Percentiles rank a stretch among this genome's conserved stretches.
Evolutionary conservation across 176 grass and related monocot species (phyloP).

Genomic region (Paspalum notatum): DNA sequence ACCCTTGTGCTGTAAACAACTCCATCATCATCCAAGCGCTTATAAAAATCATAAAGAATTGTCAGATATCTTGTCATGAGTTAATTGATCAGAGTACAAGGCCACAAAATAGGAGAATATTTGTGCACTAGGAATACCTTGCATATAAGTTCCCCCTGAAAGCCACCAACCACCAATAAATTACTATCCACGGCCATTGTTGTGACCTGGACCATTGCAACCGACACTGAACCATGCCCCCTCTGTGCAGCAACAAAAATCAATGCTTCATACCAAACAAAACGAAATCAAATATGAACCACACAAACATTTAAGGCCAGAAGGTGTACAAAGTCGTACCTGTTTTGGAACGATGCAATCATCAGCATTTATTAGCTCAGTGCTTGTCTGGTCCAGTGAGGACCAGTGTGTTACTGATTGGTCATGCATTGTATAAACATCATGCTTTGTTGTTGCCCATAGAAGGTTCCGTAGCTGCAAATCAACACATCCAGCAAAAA

Average conservation of each 20-base stretch:
- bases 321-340: slow-evolving; percentile 41
- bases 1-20: slow-evolving; percentile 84
- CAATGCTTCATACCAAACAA: slow-evolving; percentile 24
- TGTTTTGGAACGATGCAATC: slow-evolving; percentile 69
- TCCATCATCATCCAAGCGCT: slow-evolving; percentile 77
- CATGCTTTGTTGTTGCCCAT: slow-evolving; percentile 96
- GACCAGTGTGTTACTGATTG: slow-evolving; percentile 88
- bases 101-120: not conserved
- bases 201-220: slow-evolving; percentile 90
- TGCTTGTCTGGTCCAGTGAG: slow-evolving; percentile 63
- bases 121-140: slow-evolving; percentile 57
- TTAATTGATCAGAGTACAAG: slow-evolving; percentile 6
- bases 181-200: slow-evolving; percentile 76
- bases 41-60: slow-evolving; percentile 17
- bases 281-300: slow-evolving; percentile 23
- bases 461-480: slow-evolving; percentile 87
- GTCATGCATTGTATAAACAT: slow-evolving; percentile 86
- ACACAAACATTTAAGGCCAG: not conserved
- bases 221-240: slow-evolving; percentile 57
- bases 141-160: slow-evolving; percentile 94
- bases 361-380: slow-evolving; percentile 73
- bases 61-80: slow-evolving; percentile 3
- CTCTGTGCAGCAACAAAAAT: slow-evolving; percentile 55
- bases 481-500: slow-evolving; percentile 28
- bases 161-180: slow-evolving; percentile 86